phyloP scores from a whole-genome alignment of 257 asterid genomes.

The Solanum pennellii region DNA sequence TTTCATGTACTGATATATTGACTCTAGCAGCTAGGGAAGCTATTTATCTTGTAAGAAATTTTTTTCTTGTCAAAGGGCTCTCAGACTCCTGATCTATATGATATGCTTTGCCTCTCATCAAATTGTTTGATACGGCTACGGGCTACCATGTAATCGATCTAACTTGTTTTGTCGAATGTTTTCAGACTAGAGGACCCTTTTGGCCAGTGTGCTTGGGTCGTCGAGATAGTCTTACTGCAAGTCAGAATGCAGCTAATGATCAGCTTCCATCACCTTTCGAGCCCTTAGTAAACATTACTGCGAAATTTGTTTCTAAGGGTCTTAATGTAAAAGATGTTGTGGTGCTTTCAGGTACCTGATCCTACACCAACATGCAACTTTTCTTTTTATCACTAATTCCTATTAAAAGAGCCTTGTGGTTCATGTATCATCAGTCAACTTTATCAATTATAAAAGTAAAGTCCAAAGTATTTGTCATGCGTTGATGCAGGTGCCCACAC shows the following conservation, averaged over 20 bases:
- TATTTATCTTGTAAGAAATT: conserved; percentile 38
- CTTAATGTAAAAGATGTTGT: conserved; percentile 57
- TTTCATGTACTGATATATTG: conserved; percentile 66
- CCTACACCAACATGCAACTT: neutral
- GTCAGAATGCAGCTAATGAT: conserved; percentile 37
- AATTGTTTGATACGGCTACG: neutral
- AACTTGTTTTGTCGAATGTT: neutral
- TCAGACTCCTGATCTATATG: neutral
- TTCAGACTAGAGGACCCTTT: conserved; percentile 52
- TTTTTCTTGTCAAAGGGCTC: neutral
- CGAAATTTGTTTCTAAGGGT: conserved; percentile 50
- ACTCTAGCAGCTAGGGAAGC: conserved; percentile 66
- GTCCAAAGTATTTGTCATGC: neutral
- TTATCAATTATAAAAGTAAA: neutral
- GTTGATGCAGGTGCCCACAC: conserved; percentile 57
- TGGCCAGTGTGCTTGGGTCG: conserved; percentile 59
- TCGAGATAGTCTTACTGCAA: conserved; percentile 65
- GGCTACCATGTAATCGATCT: neutral
- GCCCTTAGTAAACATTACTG: conserved; percentile 45
- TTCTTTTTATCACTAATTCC: neutral
- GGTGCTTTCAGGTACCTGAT: conserved; percentile 45
- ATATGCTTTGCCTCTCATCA: neutral
- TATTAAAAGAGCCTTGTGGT: neutral
- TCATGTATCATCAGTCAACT: neutral
- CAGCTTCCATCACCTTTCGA: conserved; percentile 62